Evolutionary conservation across 345 rosid species (phyloP).

Genomic region (Lepidium africanum): DNA sequence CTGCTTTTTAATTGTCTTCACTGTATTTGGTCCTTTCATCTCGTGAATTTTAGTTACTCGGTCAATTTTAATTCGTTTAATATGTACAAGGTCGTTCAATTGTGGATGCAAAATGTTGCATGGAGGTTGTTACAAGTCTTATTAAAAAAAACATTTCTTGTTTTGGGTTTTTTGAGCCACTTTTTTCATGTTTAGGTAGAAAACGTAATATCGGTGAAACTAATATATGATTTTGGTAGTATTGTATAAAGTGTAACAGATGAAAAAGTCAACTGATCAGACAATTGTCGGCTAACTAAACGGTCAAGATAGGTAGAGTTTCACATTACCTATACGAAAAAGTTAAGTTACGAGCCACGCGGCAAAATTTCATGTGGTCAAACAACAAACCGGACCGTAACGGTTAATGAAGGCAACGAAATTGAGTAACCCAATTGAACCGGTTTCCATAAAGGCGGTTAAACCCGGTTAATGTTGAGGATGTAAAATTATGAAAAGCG

Average conservation of each 20-base stretch:
- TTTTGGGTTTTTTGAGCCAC: no score
- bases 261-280: constrained; percentile 48
- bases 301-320: constrained; percentile 50
- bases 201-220: no score
- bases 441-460: not conserved
- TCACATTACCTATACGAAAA: constrained; percentile 23
- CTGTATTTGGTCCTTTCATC: no score
- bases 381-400: constrained; percentile 15
- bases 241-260: not conserved
- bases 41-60: no score
- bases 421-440: not conserved
- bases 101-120: no score
- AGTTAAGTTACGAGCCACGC: not conserved
- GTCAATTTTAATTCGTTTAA: no score
- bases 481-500: not conserved
- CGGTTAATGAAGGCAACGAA: not conserved
- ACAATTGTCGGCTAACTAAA: constrained; percentile 32
- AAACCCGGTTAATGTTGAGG: not conserved
- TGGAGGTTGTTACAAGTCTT: no score
- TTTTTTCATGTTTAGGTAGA: no score
- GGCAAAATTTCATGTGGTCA: not conserved
- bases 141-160: no score
- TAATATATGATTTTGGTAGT: no score
- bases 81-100: no score
- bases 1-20: constrained; percentile 57